Evolutionary conservation across 805 yeast species (phyloP).

Genomic region (Yamadazyma sp.): DNA sequence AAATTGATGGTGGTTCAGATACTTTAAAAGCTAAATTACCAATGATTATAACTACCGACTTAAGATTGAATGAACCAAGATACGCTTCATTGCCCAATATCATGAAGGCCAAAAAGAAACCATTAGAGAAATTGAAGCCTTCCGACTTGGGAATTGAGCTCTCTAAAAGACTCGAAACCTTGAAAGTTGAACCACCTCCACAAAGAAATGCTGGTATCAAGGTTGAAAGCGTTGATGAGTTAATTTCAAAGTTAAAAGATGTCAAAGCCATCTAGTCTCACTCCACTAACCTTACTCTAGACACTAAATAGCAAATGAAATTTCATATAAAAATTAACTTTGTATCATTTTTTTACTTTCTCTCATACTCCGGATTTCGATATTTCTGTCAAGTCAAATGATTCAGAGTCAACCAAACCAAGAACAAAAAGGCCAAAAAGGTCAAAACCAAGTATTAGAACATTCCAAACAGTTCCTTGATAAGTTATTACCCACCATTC

Average conservation of each 20-base stretch:
- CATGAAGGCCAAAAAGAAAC: constrained; percentile 98
- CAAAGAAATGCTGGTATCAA: constrained; percentile 76
- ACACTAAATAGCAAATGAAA: too few species aligned
- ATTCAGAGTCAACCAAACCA: too few species aligned
- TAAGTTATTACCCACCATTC: neutral
- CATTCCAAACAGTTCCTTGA: neutral
- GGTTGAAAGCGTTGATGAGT: constrained; percentile 79
- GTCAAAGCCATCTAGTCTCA: constrained; percentile 65
- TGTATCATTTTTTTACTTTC: too few species aligned
- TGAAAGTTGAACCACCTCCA: constrained; percentile 84
- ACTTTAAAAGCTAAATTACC: constrained; percentile 77
- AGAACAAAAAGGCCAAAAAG: too few species aligned
- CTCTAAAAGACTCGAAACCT: constrained; percentile 59
- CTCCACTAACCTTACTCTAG: too few species aligned
- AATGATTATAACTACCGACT: constrained; percentile 83
- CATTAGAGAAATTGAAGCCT: constrained; percentile 61
- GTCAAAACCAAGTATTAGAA: constrained; percentile 1
- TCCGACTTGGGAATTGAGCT: constrained; percentile 70
- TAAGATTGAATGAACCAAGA: constrained; percentile 92
- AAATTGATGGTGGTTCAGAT: constrained; percentile 94
- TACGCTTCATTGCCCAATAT: constrained; percentile 94
- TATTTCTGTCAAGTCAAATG: neutral
- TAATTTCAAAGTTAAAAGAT: constrained; percentile 74
- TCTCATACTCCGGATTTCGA: too few species aligned
- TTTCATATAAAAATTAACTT: too few species aligned